These are phyloP conservation scores for Coemansia sp. DNA, from an alignment of 192 early-diverging fungal genomes.

Conservation along the genomic window DNA sequence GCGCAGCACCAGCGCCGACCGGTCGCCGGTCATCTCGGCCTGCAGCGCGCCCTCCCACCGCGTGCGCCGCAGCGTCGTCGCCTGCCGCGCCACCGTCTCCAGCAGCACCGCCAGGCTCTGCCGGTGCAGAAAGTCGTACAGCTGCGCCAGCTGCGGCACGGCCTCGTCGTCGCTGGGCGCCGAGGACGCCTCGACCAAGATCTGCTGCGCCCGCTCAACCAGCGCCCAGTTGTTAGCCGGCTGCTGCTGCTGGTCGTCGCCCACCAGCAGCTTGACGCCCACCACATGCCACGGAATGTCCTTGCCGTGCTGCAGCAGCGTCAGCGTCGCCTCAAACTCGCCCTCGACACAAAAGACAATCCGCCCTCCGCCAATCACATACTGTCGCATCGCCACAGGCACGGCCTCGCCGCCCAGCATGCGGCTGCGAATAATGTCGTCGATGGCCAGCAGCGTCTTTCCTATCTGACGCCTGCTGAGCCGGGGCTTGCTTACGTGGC, in stretches of 20 bases:
- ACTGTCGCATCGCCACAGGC: constrained; percentile 67
- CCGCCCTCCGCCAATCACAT: constrained; percentile 67
- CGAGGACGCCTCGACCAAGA: constrained; percentile 28
- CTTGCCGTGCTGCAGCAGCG: constrained; percentile 63
- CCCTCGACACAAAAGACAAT: constrained; percentile 67
- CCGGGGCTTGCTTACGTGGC: constrained; percentile 61
- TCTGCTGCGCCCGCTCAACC: constrained; percentile 29
- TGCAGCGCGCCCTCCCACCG: constrained; percentile 54
- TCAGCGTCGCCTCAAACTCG: constrained; percentile 67
- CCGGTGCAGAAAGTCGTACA: constrained; percentile 77
- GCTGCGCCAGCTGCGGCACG: constrained; percentile 65
- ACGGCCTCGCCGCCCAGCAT: constrained; percentile 73
- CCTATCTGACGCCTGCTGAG: constrained; percentile 64
- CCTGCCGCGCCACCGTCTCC: constrained; percentile 70
- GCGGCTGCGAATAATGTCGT: constrained; percentile 73
- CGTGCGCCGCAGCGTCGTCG: constrained; percentile 37
- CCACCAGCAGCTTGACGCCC: constrained; percentile 69
- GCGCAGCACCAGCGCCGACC: constrained; percentile 40
- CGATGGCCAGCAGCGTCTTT: constrained; percentile 63
- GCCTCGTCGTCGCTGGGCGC: not conserved
- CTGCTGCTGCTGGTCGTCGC: constrained; percentile 30
- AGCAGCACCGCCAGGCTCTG: constrained; percentile 68
- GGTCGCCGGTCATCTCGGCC: constrained; percentile 35
- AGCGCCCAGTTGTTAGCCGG: constrained; percentile 44
- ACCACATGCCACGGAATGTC: constrained; percentile 73